phyloP scores from a whole-genome alignment of 371 early-diverging fungal species.

The Haplosporangium sp. region DNA sequence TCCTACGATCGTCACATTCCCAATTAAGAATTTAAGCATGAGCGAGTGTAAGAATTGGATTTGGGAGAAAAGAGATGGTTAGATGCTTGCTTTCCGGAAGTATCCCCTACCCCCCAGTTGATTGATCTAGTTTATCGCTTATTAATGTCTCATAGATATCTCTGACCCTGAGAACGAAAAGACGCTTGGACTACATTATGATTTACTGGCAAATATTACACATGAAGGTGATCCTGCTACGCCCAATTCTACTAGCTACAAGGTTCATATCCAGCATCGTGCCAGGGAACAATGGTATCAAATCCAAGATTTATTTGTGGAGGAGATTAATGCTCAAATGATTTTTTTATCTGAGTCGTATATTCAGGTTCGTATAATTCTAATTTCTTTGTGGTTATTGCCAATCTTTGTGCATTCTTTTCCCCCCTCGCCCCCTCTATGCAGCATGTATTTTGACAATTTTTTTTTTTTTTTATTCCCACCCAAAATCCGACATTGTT shows the following conservation, averaged over 20 bases:
- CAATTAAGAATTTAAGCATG: conserved; percentile 89
- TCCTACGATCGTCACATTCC: conserved; percentile 97
- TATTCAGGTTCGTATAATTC: conserved; percentile 79
- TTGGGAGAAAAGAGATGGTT: too few relatives aligned
- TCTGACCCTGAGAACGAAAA: conserved; percentile 59
- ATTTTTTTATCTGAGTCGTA: conserved; percentile 94
- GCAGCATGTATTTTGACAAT: background rate
- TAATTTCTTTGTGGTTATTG: background rate
- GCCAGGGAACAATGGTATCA: conserved; percentile 94
- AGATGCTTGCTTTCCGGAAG: too few relatives aligned
- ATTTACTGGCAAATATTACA: conserved; percentile 92
- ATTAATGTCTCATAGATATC: conserved; percentile 55
- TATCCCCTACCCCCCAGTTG: too few relatives aligned
- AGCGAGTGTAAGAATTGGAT: conserved; percentile 65
- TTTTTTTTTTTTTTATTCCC: background rate
- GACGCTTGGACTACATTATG: conserved; percentile 73
- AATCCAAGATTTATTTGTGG: conserved; percentile 94
- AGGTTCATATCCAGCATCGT: conserved; percentile 83
- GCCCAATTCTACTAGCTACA: conserved; percentile 77
- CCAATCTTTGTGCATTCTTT: background rate
- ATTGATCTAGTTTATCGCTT: background rate
- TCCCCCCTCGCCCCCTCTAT: background rate
- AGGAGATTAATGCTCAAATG: conserved; percentile 95
- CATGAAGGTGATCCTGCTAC: conserved; percentile 88
- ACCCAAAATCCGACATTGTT: background rate